Conservation (phyloP, 164 flowering plant genomes). For the Platanus orientalis region DNA sequence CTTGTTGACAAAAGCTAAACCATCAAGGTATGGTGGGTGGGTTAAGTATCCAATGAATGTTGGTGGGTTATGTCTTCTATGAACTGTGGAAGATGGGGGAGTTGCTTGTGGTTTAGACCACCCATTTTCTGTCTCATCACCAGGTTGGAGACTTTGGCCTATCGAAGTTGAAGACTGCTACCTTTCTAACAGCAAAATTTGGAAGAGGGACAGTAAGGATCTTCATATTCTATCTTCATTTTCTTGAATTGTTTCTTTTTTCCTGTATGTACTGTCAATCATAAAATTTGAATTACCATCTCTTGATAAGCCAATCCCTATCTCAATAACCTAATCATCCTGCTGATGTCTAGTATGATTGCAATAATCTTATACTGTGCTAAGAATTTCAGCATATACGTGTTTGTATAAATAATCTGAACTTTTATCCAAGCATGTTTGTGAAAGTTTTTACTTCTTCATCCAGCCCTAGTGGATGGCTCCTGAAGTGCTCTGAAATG, state of each 20-base stretch:
- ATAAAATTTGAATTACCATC: background rate
- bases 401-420: too few relatives aligned
- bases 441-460: slow-evolving; percentile 1
- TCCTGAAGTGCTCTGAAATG: slow-evolving; percentile 93
- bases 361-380: too few relatives aligned
- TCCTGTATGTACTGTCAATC: background rate
- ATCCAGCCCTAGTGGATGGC: slow-evolving; percentile 98
- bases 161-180: slow-evolving; percentile 61
- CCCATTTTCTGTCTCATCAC: background rate
- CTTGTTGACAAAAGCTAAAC: slow-evolving; percentile 86
- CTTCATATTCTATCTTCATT: background rate
- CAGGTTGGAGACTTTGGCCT: slow-evolving; percentile 95
- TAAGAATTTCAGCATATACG: background rate
- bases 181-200: slow-evolving; percentile 64
- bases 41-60: background rate
- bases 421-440: too few relatives aligned
- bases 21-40: slow-evolving; percentile 58
- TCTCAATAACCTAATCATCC: background rate
- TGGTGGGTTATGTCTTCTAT: background rate
- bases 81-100: background rate
- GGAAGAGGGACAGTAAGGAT: slow-evolving; percentile 75
- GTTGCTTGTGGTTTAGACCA: background rate
- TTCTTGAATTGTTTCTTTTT: background rate
- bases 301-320: background rate
- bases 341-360: background rate